Conservation (phyloP, 2,329 filamentous ascomycete species). For the Alternaria postmessia region DNA sequence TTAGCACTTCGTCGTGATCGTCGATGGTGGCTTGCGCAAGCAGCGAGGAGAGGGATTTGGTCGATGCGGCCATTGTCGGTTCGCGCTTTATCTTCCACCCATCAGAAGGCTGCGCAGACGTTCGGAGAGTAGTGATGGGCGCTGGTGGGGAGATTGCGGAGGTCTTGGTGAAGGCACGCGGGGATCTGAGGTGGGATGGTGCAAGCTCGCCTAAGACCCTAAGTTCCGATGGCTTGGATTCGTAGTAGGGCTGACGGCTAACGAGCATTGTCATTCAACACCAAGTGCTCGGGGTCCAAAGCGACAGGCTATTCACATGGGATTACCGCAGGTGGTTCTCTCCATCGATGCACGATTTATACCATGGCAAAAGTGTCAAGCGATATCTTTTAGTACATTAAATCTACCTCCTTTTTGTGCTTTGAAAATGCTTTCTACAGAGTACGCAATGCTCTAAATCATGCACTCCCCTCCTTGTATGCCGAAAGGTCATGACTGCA, state of each 20-base stretch:
- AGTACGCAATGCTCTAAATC: neutral
- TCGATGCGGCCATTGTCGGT: conserved; percentile 50
- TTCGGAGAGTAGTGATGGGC: conserved; percentile 6
- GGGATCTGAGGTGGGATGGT: conserved; percentile 39
- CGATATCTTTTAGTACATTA: neutral
- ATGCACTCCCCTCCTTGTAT: neutral
- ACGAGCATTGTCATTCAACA: neutral
- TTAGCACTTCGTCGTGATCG: conserved; percentile 79
- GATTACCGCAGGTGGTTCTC: neutral
- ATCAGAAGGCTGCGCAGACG: conserved; percentile 25
- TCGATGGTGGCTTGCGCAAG: conserved; percentile 66
- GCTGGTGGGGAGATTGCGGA: conserved; percentile 31
- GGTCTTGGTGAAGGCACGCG: conserved; percentile 36
- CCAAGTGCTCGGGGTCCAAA: neutral
- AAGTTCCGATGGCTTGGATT: conserved; percentile 15
- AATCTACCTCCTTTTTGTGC: neutral
- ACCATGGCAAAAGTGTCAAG: neutral
- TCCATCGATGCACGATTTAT: neutral
- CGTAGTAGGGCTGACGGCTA: conserved; percentile 15
- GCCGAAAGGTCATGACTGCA: neutral
- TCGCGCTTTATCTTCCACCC: conserved; percentile 30
- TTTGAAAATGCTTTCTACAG: neutral
- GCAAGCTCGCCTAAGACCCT: conserved; percentile 35
- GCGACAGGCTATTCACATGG: neutral
- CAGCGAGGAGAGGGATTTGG: conserved; percentile 61